Base-by-base conservation (phyloP, 441 rosid genomes). In the Pelargonium myrrhifolium region DNA sequence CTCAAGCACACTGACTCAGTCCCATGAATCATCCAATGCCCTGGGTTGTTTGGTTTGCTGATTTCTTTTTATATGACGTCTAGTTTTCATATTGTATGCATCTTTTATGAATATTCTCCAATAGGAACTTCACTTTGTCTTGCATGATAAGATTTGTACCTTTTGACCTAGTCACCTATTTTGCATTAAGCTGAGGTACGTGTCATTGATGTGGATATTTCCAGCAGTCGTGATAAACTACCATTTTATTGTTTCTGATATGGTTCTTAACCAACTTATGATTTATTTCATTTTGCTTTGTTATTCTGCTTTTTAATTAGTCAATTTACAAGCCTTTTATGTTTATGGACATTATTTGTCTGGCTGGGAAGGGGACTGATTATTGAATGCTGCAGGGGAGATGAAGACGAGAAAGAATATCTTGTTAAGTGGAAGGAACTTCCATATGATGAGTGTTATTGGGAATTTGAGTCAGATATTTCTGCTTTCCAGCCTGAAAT, bases 371-470 rank as follows among this genome's bases (percentile, higher is more conserved):
- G 62, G 68, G 20, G 47, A 75, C 43, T 67, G 68, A 18, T 45
- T 81, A 26, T 63, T 79, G 61, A 71, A 68, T 82, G 79, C 45
- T 88, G 81, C 74, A 95, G 98, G 84, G 96, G 90, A 71, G 87
- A 86, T 35, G 92, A 79, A 40, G 92, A 85, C 20, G 96, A 81
- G 81, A 86, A 81, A 77, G 92, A 95, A 75, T 95, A 95, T 81
- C 79, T 92, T 69, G 99, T 95, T 11, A 95, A 92, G 81, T 90
- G 90, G 81, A 95, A 95, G 81, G 99, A 92, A 73, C 97, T 95
- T 71, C 4, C 86, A 14, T 95, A 95, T 71, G 99, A 95, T 75
- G 99, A 95, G 78, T 92, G 98, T 66, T 92, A 95, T 65, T 95
- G 99, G 99, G 99, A 95, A 69, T 90, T 86, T 69, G 95, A 90